Base-by-base conservation (phyloP, 768 basidiomycete genomes). In the Saitozyma podzolica region DNA sequence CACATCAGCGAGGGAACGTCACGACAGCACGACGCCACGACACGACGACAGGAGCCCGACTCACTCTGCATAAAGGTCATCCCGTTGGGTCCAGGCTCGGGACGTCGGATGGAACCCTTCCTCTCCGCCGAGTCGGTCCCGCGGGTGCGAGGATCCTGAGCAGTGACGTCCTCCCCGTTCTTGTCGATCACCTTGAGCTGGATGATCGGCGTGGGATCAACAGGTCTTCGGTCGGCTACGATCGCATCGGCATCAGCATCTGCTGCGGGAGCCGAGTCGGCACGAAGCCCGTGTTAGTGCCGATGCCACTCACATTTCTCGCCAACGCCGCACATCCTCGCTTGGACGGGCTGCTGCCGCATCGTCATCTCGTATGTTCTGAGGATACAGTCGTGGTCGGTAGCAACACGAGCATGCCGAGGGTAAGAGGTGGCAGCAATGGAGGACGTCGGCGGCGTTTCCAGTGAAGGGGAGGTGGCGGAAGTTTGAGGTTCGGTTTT, bases 131-230 rank as follows among this genome's bases (percentile, higher is more conserved):
- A 10, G n/a, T n/a, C 45, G 9, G 19, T 9, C 56, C 19, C 49
- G 29, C 51, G 17, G 56, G 49, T 56, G 54, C 45, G 8, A 52
- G 61, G 54, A 42, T 60, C 63, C 19, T 50, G 45, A 37, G 50
- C 40, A 29, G 59, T 69, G 54, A 65, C 58, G 43, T 68, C 66
- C 9, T 70, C 66, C 17, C 63, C 69, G 29, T 73, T 62, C 9
- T 48, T 87, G 80, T 92, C 89, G 69, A 91, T 83, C 58, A 96
- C 90, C 58, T 89, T 87, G 8, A 97, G 86, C 79, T 95, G 92
- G n/a, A 97, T 87, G 81, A 97, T 93, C 16, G 94, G 93, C 0
- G 93, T 92, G 0, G 94, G 94, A 83, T 97, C 93, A 76, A 97
- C 92, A 2, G 94, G 93, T 43, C 93, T 84, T n/a, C 93, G 85